Evolutionary conservation across 495 filamentous ascomycete species (phyloP).

Genomic region (Penicillium roqueforti): DNA sequence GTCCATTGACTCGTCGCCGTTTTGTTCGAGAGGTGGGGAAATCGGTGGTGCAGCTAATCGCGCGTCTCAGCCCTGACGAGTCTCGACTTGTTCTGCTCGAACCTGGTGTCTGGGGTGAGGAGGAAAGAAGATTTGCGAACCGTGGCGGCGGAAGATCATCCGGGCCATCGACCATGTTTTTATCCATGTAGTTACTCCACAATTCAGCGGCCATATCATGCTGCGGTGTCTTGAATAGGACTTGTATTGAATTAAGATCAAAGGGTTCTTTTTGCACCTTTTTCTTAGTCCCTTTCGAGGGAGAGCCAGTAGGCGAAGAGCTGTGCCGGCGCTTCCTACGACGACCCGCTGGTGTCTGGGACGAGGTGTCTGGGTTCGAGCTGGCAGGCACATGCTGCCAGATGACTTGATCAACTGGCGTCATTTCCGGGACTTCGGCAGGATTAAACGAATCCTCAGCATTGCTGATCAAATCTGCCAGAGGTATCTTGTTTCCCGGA

Average conservation of each 20-base stretch:
- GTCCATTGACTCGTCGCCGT: conserved; percentile 36
- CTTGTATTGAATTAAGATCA: conserved; percentile 50
- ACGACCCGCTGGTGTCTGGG: conserved; percentile 48
- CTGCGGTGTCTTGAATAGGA: conserved; percentile 66
- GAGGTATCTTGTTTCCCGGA: conserved; percentile 66
- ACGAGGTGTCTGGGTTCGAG: conserved; percentile 37
- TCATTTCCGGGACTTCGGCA: conserved; percentile 41
- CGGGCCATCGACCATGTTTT: conserved; percentile 37
- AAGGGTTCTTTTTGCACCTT: conserved; percentile 40
- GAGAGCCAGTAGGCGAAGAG: conserved; percentile 76
- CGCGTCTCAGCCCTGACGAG: conserved; percentile 56
- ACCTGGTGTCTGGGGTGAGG: conserved; percentile 60
- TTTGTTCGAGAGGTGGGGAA: conserved; percentile 57
- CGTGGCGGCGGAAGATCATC: conserved; percentile 43
- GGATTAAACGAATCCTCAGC: conserved; percentile 53
- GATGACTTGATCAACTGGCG: conserved; percentile 68
- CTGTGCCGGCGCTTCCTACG: conserved; percentile 70
- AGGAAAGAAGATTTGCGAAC: conserved; percentile 65
- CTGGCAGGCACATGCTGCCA: conserved; percentile 59
- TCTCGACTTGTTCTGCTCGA: conserved; percentile 40
- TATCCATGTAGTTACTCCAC: conserved; percentile 74
- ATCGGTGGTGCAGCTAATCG: conserved; percentile 67
- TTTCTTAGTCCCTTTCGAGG: conserved; percentile 48
- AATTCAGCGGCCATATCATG: conserved; percentile 79
- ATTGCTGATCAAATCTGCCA: conserved; percentile 77